Conservation (phyloP, 139 green algal species). For the Parachlorella kessleri region DNA sequence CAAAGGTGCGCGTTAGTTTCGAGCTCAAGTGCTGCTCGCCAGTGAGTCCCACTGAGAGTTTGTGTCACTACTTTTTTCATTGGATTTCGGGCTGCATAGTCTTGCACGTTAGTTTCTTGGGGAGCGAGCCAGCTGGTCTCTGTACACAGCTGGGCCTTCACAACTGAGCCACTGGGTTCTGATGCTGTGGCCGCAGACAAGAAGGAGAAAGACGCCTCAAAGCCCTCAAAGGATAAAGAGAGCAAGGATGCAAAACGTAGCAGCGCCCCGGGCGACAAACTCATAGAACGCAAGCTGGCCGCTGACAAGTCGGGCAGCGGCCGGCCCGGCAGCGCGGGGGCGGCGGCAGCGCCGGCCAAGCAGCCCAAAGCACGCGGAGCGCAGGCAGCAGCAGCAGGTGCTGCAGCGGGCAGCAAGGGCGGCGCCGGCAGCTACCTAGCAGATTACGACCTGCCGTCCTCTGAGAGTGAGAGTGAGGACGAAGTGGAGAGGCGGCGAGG, state of each 20-base stretch:
- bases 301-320: not conserved
- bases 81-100: not conserved
- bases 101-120: constrained; percentile 1
- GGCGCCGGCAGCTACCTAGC: constrained; percentile 75
- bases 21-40: not conserved
- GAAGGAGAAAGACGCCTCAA: constrained; percentile 47
- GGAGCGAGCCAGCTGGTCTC: not conserved
- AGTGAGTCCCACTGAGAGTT: not conserved
- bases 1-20: constrained; percentile 11
- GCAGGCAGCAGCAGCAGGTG: no score
- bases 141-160: constrained; percentile 2
- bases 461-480: constrained; percentile 64
- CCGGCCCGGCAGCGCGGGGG: constrained; percentile 1
- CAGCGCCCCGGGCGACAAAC: constrained; percentile 6
- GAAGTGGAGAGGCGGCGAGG: no score
- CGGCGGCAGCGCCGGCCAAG: constrained; percentile 28
- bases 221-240: no score
- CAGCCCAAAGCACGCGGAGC: no score
- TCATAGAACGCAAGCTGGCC: constrained; percentile 3
- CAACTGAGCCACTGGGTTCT: not conserved
- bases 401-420: constrained; percentile 1
- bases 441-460: constrained; percentile 93
- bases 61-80: not conserved
- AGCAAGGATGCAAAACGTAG: not conserved
- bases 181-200: constrained; percentile 31